Conservation (phyloP, 2,329 filamentous ascomycete genomes). For the Colletotrichum acutatum region DNA sequence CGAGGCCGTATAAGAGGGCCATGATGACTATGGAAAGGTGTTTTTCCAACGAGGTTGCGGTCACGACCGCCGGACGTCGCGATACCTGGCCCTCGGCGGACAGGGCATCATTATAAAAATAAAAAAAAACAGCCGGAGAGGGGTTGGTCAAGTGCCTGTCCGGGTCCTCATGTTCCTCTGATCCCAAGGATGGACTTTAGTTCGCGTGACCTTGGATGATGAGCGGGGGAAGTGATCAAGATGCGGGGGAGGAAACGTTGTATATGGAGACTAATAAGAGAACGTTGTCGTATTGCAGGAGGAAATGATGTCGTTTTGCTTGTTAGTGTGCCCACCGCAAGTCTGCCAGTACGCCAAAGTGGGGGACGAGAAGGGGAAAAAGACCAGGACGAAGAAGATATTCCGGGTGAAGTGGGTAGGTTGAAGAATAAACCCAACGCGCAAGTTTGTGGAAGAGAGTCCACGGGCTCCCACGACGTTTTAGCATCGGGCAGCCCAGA, state of each 20-base stretch:
- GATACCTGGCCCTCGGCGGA: conserved; percentile 2
- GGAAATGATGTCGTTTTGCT: conserved; percentile 20
- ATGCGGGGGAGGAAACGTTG: conserved; percentile 27
- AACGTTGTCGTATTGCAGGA: conserved; percentile 25
- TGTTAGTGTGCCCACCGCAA: conserved; percentile 3
- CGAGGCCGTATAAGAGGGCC: not conserved
- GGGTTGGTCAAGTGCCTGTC: not conserved
- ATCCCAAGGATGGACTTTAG: conserved; percentile 1
- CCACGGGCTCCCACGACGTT: conserved; percentile 14
- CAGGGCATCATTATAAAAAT: conserved; percentile 18
- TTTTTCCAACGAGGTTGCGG: not conserved
- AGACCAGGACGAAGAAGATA: not conserved
- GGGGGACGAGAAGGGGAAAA: not conserved
- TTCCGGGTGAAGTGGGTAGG: not conserved
- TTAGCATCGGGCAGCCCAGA: conserved; percentile 2
- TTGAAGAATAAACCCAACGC: not conserved
- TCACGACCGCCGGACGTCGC: conserved; percentile 13
- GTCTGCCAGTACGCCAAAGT: not conserved
- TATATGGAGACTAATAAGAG: not conserved
- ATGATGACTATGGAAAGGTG: not conserved
- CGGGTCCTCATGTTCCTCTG: conserved; percentile 4
- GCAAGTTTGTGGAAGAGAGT: not conserved
- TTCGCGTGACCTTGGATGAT: conserved; percentile 22
- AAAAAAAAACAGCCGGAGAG: not conserved
- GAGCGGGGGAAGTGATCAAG: conserved; percentile 13